Base-by-base conservation (phyloP, 2,329 filamentous ascomycete species). In the Zymoseptoria brevis region DNA sequence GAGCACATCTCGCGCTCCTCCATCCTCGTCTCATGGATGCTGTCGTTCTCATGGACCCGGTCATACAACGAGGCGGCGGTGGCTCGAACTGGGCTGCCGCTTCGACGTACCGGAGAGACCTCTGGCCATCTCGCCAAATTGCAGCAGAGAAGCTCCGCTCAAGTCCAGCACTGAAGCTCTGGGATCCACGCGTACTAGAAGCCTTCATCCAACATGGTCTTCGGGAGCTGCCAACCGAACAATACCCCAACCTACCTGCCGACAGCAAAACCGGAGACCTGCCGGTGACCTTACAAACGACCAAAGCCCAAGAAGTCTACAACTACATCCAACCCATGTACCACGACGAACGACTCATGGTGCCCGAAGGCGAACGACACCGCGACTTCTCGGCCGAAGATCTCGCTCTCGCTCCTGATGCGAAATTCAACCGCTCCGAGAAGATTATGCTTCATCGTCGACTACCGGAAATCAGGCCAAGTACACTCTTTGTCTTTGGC, bases 261-360 rank as follows among this genome's bases (percentile, higher is more conserved):
- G 21, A 50, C 21, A 51, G 53, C 19, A 52, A 48, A 50, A 5
- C 21, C 49, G 29, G 19, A 16, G 70, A 70, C n/a, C 73, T 75
- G 11, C 75, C 79, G 22, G 87, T 91, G 0, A 93, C 90, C 0
- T 79, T 94, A 3, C 83, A 83, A 1, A 96, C 93, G 0, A 87
- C 89, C 0, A 90, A 91, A 68, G 88, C 96, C 72, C 90, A 96
- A 70, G 90, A 96, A 76, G 88, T 94, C 58, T 87, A 55, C 35
- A 57, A 60, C 22, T 60, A 58, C 19, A 29, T 58, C 24, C 48
- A 52, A 35, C 55, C 59, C 13, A 57, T 53, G 8, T 60, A 58
- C 24, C 19, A 56, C 21, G 59, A 60, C 49, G 45, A 50, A 22
- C 30, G 59, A 50, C 16, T 57, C 13, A 50, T 60, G 51, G 13